phyloP scores from a whole-genome alignment of 495 filamentous ascomycete genomes.

The Trichoderma reesei region DNA sequence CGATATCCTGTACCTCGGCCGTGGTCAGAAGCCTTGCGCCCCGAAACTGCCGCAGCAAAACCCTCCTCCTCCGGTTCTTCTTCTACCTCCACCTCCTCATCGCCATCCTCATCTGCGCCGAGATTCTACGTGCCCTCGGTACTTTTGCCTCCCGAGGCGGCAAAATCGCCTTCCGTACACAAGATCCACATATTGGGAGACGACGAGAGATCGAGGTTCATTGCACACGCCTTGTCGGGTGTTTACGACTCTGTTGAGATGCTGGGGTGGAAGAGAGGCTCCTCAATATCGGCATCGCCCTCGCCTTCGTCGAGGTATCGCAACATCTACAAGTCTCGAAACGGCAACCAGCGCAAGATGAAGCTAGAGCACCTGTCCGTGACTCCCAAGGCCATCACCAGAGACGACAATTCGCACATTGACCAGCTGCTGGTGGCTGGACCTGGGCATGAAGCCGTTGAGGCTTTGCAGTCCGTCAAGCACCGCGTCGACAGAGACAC shows the following conservation, averaged over 20 bases:
- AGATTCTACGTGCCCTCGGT: slow-evolving; percentile 9
- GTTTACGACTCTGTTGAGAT: slow-evolving; percentile 6
- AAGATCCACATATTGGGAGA: slow-evolving; percentile 45
- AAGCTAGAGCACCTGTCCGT: slow-evolving; percentile 22
- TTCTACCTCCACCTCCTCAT: no score
- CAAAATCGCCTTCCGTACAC: slow-evolving; percentile 1
- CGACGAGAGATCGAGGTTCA: slow-evolving; percentile 36
- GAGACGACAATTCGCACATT: slow-evolving; percentile 43
- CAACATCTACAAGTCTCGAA: not conserved
- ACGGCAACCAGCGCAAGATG: slow-evolving; percentile 21
- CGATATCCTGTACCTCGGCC: not conserved
- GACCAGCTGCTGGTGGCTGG: slow-evolving; percentile 67
- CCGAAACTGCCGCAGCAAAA: not conserved
- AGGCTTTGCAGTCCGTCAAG: slow-evolving; percentile 46
- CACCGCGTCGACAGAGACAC: slow-evolving; percentile 61
- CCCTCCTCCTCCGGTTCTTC: no score
- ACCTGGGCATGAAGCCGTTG: slow-evolving; percentile 45
- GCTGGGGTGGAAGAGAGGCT: slow-evolving; percentile 15
- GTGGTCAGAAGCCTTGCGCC: not conserved
- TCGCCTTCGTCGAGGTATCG: not conserved
- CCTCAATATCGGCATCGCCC: not conserved
- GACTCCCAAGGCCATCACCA: slow-evolving; percentile 17
- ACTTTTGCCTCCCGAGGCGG: slow-evolving; percentile 1
- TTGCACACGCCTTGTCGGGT: slow-evolving; percentile 39
- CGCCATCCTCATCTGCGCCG: not conserved